Percentiles rank a stretch among this genome's conserved stretches.
Evolutionary conservation across 257 asterid species (phyloP).

Genomic region (Buddleja alternifolia): DNA sequence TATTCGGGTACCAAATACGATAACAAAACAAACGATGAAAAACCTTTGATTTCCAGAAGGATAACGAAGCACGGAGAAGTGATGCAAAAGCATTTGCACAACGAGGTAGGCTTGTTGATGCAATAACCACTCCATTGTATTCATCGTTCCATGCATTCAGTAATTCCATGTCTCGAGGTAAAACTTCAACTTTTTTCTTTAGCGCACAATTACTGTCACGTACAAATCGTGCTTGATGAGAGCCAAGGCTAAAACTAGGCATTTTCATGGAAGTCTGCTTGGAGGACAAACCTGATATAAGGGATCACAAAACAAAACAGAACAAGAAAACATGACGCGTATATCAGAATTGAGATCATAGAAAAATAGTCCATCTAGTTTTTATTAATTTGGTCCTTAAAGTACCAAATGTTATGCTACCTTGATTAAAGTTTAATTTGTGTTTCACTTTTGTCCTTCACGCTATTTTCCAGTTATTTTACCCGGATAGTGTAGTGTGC

Average conservation of each 20-base stretch:
- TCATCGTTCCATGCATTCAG: conserved; percentile 40
- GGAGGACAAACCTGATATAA: conserved; percentile 12
- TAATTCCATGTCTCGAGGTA: conserved; percentile 21
- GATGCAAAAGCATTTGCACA: conserved; percentile 41
- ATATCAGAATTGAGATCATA: too few relatives aligned
- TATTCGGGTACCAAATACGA: too few relatives aligned
- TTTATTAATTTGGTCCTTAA: too few relatives aligned
- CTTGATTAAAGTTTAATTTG: too few relatives aligned
- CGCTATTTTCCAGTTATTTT: too few relatives aligned
- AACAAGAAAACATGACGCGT: too few relatives aligned
- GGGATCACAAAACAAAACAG: not conserved
- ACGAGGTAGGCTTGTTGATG: conserved; percentile 38
- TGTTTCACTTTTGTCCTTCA: too few relatives aligned
- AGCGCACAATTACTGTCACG: not conserved
- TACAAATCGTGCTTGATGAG: not conserved
- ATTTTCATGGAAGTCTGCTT: not conserved
- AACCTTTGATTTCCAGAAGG: conserved; percentile 44
- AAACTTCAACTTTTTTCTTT: conserved; percentile 20
- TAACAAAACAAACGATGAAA: too few relatives aligned
- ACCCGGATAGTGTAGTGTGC: too few relatives aligned
- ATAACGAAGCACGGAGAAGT: conserved; percentile 35
- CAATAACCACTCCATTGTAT: conserved; percentile 45
- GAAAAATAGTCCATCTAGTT: too few relatives aligned
- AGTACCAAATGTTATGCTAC: too few relatives aligned
- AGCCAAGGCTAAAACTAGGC: not conserved